A percentile compares a stretch with the other conserved stretches of the same genome.
Conservation (phyloP, 257 asterid genomes). For the Solanum piurae region DNA sequence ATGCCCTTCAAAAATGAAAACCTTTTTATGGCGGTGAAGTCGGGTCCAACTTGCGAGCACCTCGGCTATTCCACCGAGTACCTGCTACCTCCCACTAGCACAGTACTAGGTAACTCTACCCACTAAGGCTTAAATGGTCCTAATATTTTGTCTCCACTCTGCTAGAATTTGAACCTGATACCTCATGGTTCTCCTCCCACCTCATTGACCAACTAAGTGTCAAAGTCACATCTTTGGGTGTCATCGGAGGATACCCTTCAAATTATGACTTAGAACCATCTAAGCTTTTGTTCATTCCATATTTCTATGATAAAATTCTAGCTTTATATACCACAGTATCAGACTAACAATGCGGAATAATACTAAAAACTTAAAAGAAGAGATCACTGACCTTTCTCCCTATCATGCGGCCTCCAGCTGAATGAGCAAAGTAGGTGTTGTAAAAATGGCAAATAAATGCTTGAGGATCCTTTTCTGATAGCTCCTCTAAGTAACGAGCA, state of each 20-base stretch:
- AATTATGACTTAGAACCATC: not conserved
- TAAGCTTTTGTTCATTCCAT: not conserved
- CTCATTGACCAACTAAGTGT: not conserved
- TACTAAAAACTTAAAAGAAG: not conserved
- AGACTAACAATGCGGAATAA: not conserved
- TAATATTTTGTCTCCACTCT: not conserved
- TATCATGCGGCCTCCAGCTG: constrained; percentile 99
- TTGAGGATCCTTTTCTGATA: constrained; percentile 72
- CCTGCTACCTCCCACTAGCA: not conserved
- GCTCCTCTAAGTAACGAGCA: constrained; percentile 50
- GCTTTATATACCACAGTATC: not conserved
- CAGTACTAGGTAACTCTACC: not conserved
- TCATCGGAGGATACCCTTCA: not conserved
- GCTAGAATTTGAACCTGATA: not conserved
- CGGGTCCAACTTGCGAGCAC: not conserved
- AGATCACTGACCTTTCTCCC: constrained; percentile 61
- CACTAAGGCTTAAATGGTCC: not conserved
- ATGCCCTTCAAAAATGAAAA: not conserved
- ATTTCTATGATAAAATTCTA: not conserved
- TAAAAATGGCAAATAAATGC: constrained; percentile 92
- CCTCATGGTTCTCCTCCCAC: not conserved
- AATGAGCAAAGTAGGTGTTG: constrained; percentile 86
- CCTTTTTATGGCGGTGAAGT: too few species aligned
- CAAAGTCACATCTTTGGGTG: not conserved
- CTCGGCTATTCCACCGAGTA: not conserved